Percentiles rank a stretch among this genome's conserved stretches.
Evolutionary conservation across 2,329 filamentous ascomycete genomes (phyloP).

Genomic region (Didymellaceae sp.): DNA sequence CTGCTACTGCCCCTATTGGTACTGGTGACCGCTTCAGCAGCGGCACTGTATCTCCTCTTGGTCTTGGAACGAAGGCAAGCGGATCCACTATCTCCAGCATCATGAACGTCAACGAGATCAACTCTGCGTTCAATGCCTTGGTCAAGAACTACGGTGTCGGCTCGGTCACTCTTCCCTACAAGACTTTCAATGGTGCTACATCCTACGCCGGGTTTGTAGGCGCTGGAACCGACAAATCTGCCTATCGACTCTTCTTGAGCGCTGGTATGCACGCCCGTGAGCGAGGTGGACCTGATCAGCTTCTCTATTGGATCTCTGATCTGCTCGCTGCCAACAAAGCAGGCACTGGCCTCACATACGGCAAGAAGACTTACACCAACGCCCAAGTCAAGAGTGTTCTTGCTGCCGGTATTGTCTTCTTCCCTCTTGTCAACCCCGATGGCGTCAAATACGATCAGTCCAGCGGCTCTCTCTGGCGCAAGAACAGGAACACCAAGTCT

Average conservation of each 20-base stretch:
- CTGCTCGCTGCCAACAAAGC: conserved; percentile 61
- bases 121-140: conserved; percentile 54
- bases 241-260: conserved; percentile 59
- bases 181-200: conserved; percentile 53
- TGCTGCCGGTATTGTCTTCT: conserved; percentile 61
- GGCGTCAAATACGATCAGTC: conserved; percentile 46
- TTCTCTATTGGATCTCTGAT: conserved; percentile 65
- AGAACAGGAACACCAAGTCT: conserved; percentile 52
- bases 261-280: conserved; percentile 65
- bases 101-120: conserved; percentile 56
- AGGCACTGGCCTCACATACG: conserved; percentile 60
- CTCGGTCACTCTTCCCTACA: conserved; percentile 53
- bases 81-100: conserved; percentile 51
- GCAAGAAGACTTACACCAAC: conserved; percentile 59
- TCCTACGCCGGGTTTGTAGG: conserved; percentile 55
- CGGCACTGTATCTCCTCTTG: conserved; percentile 52
- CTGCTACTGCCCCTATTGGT: conserved; percentile 42
- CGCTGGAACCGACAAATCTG: conserved; percentile 50
- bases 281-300: conserved; percentile 63
- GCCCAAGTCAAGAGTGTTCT: conserved; percentile 61
- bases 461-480: conserved; percentile 43
- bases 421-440: conserved; percentile 47
- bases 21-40: conserved; percentile 51
- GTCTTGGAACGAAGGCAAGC: conserved; percentile 50
- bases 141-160: conserved; percentile 51